Conservation (phyloP, 1,284 basidiomycete genomes). For the Boletus semigastroideus region DNA sequence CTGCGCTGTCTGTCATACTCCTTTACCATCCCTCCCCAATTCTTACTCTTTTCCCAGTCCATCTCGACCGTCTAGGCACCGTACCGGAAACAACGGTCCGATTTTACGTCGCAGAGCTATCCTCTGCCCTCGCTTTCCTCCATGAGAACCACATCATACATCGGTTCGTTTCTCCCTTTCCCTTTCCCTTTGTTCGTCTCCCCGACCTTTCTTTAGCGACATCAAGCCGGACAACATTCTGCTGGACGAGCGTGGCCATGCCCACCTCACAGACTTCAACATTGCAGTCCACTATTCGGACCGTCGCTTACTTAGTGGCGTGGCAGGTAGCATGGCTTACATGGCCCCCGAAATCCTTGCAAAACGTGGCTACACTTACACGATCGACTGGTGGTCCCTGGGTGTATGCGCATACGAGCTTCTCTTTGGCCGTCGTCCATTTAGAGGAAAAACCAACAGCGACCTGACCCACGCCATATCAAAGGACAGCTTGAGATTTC, state of each 20-base stretch:
- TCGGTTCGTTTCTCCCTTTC: constrained; percentile 56
- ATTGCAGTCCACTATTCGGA: constrained; percentile 97
- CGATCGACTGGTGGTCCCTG: constrained; percentile 96
- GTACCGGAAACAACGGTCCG: constrained; percentile 84
- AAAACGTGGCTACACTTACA: constrained; percentile 83
- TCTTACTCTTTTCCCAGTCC: constrained; percentile 56
- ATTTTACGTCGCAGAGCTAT: constrained; percentile 90
- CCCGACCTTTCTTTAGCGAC: constrained; percentile 55
- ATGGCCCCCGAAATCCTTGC: constrained; percentile 96
- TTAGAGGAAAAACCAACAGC: constrained; percentile 88
- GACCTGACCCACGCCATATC: constrained; percentile 88
- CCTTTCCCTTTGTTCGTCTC: constrained; percentile 21
- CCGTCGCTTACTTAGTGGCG: constrained; percentile 80
- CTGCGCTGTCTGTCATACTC: constrained; percentile 73
- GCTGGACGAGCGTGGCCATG: constrained; percentile 92
- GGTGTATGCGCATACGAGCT: constrained; percentile 93
- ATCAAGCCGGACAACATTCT: constrained; percentile 98
- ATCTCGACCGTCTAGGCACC: constrained; percentile 85
- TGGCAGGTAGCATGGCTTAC: constrained; percentile 99
- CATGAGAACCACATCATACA: constrained; percentile 95
- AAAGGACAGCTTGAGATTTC: constrained; percentile 73
- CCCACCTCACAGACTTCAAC: constrained; percentile 98
- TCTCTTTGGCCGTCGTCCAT: constrained; percentile 88
- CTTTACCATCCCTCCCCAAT: constrained; percentile 28
- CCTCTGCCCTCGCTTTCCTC: constrained; percentile 87